Percentiles rank a stretch among this genome's conserved stretches.
These are phyloP conservation scores for Pseudogymnoascus sp. DNA, from an alignment of 2,329 filamentous ascomycete species.

Conservation along the genomic window DNA sequence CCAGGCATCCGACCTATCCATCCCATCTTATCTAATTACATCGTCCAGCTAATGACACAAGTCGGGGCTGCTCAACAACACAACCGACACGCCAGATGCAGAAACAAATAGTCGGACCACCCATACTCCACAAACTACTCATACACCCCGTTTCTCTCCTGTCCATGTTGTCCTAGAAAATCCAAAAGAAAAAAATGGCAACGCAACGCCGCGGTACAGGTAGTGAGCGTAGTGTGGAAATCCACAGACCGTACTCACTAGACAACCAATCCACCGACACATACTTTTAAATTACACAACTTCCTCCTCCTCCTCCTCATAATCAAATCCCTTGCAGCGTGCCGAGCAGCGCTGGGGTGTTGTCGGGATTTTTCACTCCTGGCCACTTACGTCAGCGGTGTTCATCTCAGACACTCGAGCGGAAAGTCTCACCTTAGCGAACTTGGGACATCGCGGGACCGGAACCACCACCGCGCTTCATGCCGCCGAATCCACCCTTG, in stretches of 20 bases:
- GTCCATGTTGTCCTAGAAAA: not conserved
- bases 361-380: not conserved
- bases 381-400: not conserved
- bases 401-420: not conserved
- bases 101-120: constrained; percentile 4
- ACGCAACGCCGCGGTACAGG: not conserved
- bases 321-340: not conserved
- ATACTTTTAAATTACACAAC: constrained; percentile 6
- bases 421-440: constrained; percentile 6
- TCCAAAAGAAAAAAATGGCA: not conserved
- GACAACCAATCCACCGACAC: constrained; percentile 5
- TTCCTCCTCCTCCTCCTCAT: not conserved
- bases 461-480: constrained; percentile 35
- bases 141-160: not conserved
- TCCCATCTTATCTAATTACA: not conserved
- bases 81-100: not conserved
- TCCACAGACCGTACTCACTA: constrained; percentile 3
- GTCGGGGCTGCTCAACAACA: not conserved
- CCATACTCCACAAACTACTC: not conserved
- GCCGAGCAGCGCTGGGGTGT: not conserved
- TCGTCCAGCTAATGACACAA: not conserved
- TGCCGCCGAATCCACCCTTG: constrained; percentile 33
- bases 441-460: constrained; percentile 48
- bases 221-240: constrained; percentile 2
- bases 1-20: not conserved